These are phyloP conservation scores for Penicillium sp. DNA, from an alignment of 2,329 filamentous ascomycete species.

Conservation along the genomic window DNA sequence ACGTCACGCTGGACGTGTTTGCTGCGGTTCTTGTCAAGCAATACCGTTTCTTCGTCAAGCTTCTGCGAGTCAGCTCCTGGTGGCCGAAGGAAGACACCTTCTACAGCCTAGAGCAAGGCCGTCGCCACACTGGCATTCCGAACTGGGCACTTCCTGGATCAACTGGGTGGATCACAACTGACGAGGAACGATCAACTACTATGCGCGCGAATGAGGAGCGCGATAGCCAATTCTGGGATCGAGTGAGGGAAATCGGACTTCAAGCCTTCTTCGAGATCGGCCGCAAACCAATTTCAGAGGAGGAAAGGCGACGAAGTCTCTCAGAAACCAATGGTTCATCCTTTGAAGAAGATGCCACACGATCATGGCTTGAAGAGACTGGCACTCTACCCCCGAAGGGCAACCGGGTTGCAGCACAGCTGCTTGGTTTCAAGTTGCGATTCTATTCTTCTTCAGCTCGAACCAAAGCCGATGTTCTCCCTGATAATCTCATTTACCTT, in stretches of 20 bases:
- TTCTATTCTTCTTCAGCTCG: slow-evolving; percentile 86
- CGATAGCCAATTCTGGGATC: slow-evolving; percentile 77
- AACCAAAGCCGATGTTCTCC: slow-evolving; percentile 72
- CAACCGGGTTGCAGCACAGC: slow-evolving; percentile 87
- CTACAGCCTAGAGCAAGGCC: slow-evolving; percentile 31
- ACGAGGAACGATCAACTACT: slow-evolving; percentile 66
- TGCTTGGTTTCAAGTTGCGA: slow-evolving; percentile 93
- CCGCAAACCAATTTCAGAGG: slow-evolving; percentile 64
- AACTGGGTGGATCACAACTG: slow-evolving; percentile 60
- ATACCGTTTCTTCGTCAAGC: slow-evolving; percentile 89
- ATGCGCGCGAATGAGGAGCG: slow-evolving; percentile 60
- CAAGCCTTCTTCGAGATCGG: slow-evolving; percentile 89
- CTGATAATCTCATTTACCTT: slow-evolving; percentile 89
- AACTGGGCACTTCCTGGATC: slow-evolving; percentile 79
- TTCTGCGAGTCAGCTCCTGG: slow-evolving; percentile 90
- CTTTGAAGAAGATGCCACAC: slow-evolving; percentile 57
- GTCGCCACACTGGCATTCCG: slow-evolving; percentile 65
- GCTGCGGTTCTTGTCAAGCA: slow-evolving; percentile 91
- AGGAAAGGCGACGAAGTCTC: slow-evolving; percentile 53
- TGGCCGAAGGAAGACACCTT: slow-evolving; percentile 73
- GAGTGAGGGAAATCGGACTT: slow-evolving; percentile 72
- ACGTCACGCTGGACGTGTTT: slow-evolving; percentile 93
- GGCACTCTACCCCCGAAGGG: slow-evolving; percentile 79
- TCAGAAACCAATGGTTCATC: slow-evolving; percentile 39
- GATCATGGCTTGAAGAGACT: slow-evolving; percentile 76